Conservation (phyloP, 23 red algal species). For the Gracilaria domingensis region DNA sequence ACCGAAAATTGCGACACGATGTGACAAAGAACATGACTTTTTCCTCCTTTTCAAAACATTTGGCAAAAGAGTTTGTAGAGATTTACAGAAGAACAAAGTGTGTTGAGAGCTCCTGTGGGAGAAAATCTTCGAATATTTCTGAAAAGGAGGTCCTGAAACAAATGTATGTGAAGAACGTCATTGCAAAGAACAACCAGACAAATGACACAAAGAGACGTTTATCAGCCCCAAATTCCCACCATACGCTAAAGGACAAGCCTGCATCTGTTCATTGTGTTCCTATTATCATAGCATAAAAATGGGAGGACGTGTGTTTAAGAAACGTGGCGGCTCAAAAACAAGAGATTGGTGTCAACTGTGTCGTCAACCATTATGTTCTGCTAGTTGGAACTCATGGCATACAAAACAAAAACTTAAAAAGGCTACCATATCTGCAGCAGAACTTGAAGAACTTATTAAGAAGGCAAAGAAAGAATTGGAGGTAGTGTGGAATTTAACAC, state of each 20-base stretch:
- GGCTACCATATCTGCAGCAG: constrained; percentile 8
- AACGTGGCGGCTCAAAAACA: constrained; percentile 13
- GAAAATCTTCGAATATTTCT: not conserved
- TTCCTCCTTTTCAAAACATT: not conserved
- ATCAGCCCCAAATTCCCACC: not conserved
- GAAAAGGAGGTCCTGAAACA: not conserved
- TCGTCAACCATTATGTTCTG: constrained; percentile 13
- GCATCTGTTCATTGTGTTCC: constrained; percentile 1
- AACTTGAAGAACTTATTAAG: constrained; percentile 33
- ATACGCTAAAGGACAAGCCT: not conserved
- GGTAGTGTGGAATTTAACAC: too few relatives aligned
- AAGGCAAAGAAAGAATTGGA: not conserved
- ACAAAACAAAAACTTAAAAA: not conserved
- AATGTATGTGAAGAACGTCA: not conserved
- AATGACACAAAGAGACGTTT: not conserved
- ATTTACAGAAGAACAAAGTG: not conserved
- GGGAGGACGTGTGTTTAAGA: not conserved
- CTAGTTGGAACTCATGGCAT: too few relatives aligned
- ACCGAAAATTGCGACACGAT: too few relatives aligned
- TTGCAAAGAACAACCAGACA: not conserved
- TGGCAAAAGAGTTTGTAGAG: not conserved
- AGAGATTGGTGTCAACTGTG: constrained; percentile 22
- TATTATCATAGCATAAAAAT: not conserved
- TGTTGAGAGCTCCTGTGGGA: not conserved
- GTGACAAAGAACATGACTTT: too few relatives aligned